Evolutionary conservation across 75 land plant genomes (phyloP), one percentile per base, ranked within the genome.

Genomic region (Sequoia sempervirens): DNA sequence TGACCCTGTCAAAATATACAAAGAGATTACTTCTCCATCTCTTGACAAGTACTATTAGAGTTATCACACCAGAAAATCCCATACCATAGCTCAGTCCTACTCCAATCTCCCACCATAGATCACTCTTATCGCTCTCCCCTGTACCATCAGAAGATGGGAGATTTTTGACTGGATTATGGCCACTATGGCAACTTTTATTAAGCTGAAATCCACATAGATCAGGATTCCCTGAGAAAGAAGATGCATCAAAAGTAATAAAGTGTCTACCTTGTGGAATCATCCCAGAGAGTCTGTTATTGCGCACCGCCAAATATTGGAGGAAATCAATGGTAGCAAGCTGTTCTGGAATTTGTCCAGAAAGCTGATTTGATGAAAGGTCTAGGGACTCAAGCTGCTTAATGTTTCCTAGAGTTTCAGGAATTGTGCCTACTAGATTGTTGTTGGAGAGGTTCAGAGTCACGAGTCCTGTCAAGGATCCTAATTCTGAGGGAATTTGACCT

Each of bases 401-500:
- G 23, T 17, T 15, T 64, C 89, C 88, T 72, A 90, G 43, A 17
- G 56, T 80, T 26, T 80, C 80, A 15, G 87, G 85, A 15, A 91
- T 85, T 8, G 26, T 3, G 26, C 91, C 91, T 7, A 4, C 41
- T 1, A 90, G 15, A 38, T 23, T 58, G 47, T 90, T 90, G 26
- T 40, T 13, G 1, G 91, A 89, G 36, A 85, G 80, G 81, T 87
- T 87, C 74, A 89, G 52, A 18, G 43, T 36, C 1, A 15, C 34
- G 30, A 91, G 50, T 13, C 82, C 86, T 41, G 18, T 40, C 15
- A 91, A 74, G 18, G 2, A 50, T 28, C 86, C 80, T 1, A 93
- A 20, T 70, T 87, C 87, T 13, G 32, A 41, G 13, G 94, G 91
- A 64, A 93, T 88, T 30, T 83, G 32, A 13, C 90, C 91, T 0